phyloP scores from a whole-genome alignment of 345 rosid genomes.

The Dimocarpus longan region DNA sequence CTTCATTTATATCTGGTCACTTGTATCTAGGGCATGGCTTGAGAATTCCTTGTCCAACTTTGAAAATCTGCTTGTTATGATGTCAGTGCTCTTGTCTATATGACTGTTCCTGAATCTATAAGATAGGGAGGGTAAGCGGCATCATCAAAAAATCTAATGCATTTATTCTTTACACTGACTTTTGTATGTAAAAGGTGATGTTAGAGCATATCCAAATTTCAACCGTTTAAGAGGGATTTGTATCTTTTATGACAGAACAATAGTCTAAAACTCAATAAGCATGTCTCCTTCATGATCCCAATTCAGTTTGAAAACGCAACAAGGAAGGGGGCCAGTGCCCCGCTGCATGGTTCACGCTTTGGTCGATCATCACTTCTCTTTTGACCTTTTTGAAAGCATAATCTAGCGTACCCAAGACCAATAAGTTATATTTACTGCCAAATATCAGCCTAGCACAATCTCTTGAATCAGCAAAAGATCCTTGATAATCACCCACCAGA shows the following conservation, averaged over 20 bases:
- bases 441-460: neutral
- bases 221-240: no score
- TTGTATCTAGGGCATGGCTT: neutral
- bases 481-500: neutral
- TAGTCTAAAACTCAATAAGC: neutral
- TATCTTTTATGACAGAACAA: neutral
- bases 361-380: neutral
- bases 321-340: neutral
- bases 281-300: slow-evolving; percentile 1
- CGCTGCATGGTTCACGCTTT: neutral
- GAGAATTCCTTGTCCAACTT: neutral
- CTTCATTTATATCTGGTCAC: neutral
- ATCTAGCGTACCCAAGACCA: neutral
- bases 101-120: no score
- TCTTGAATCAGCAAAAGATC: neutral
- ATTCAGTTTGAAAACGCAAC: neutral
- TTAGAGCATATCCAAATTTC: neutral
- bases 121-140: no score
- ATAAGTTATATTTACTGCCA: no score
- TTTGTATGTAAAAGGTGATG: neutral
- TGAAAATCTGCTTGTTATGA: neutral
- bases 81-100: neutral
- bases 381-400: neutral
- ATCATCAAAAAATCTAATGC: no score
- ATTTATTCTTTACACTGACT: no score